Evolutionary conservation across 371 early-diverging fungal species (phyloP).

Genomic region (Mucor sp.): DNA sequence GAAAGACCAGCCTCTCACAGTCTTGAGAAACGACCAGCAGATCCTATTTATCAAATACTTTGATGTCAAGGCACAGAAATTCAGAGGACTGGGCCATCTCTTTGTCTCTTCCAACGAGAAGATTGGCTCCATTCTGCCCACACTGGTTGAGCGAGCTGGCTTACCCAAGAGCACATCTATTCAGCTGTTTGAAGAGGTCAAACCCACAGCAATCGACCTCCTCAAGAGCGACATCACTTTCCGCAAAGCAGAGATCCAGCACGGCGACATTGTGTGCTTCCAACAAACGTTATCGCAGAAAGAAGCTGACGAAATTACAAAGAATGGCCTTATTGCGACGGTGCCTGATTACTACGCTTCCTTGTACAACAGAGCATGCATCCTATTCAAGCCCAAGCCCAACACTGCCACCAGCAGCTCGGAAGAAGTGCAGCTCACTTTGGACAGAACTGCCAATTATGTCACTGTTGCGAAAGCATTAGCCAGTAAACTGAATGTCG

Average conservation of each 20-base stretch:
- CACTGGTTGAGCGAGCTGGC: conserved; percentile 18
- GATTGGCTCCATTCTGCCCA: conserved; percentile 68
- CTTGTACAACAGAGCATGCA: conserved; percentile 60
- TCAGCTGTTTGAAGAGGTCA: conserved; percentile 66
- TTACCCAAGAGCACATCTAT: conserved; percentile 19
- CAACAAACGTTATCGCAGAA: conserved; percentile 59
- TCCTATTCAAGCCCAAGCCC: conserved; percentile 65
- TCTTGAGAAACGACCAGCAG: conserved; percentile 38
- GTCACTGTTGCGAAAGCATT: conserved; percentile 5
- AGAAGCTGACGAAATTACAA: conserved; percentile 31
- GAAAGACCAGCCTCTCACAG: conserved; percentile 29
- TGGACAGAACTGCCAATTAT: conserved; percentile 21
- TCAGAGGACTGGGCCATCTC: conserved; percentile 70
- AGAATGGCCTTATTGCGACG: conserved; percentile 33
- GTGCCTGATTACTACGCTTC: conserved; percentile 73
- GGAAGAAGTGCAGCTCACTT: conserved; percentile 15
- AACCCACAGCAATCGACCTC: conserved; percentile 76
- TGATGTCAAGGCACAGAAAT: conserved; percentile 62
- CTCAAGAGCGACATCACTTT: conserved; percentile 67
- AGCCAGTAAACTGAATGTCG: conserved; percentile 18
- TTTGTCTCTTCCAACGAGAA: conserved; percentile 62
- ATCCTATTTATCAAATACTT: conserved; percentile 87
- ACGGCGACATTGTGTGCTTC: conserved; percentile 88
- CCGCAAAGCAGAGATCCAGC: conserved; percentile 70
- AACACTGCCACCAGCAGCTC: not conserved